Evolutionary conservation across 257 asterid genomes (phyloP).

Genomic region (Jacaranda copaia): DNA sequence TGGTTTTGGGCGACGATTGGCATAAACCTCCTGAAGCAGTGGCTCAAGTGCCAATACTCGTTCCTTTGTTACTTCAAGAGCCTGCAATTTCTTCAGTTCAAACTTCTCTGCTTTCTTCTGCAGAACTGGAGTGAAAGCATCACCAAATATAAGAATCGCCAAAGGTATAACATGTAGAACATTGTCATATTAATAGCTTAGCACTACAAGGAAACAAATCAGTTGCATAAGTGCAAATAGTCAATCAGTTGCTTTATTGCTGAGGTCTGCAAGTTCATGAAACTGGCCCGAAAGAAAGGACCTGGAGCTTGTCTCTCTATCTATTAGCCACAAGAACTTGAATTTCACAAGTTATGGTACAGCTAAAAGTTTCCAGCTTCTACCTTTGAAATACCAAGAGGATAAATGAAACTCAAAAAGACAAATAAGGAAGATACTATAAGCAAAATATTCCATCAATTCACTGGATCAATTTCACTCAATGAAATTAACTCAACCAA

Average conservation of each 20-base stretch:
- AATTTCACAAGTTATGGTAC: not conserved
- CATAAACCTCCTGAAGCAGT: slow-evolving; percentile 68
- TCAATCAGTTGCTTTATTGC: not conserved
- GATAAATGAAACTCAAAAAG: not conserved
- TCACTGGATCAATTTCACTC: not conserved
- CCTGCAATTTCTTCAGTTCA: slow-evolving; percentile 61
- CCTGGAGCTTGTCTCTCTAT: no score
- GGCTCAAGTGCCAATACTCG: slow-evolving; percentile 56
- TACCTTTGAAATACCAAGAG: slow-evolving; percentile 11
- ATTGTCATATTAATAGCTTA: slow-evolving; percentile 15
- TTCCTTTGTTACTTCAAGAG: slow-evolving; percentile 48
- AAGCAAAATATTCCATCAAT: slow-evolving; percentile 9
- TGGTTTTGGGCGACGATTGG: slow-evolving; percentile 61
- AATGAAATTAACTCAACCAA: not conserved
- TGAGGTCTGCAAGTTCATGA: not conserved
- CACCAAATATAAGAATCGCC: slow-evolving; percentile 31
- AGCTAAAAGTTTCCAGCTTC: not conserved
- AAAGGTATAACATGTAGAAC: slow-evolving; percentile 10
- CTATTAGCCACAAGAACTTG: not conserved
- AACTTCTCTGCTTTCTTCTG: slow-evolving; percentile 66
- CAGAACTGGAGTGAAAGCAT: slow-evolving; percentile 59
- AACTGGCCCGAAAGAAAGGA: not conserved
- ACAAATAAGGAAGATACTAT: not conserved
- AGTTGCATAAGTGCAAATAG: slow-evolving; percentile 16
- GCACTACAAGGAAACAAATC: slow-evolving; percentile 13